Conservation (phyloP, 2,329 filamentous ascomycete species). For the Elsinoe batatas region DNA sequence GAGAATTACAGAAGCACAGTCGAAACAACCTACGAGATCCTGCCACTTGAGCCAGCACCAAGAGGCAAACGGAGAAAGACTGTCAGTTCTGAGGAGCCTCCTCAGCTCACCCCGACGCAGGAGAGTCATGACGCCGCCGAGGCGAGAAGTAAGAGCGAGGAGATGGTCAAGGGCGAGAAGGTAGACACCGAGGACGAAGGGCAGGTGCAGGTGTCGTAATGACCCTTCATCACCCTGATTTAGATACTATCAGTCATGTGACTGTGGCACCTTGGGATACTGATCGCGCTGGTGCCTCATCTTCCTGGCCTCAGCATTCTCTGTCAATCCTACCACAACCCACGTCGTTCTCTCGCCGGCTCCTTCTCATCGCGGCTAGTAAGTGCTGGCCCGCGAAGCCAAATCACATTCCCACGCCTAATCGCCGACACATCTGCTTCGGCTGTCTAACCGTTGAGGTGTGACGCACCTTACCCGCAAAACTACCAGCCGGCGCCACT, state of each 20-base stretch:
- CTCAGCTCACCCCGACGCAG: background rate
- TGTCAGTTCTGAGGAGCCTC: conserved; percentile 19
- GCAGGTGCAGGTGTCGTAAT: conserved; percentile 14
- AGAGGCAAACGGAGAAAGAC: conserved; percentile 86
- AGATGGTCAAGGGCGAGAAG: conserved; percentile 16
- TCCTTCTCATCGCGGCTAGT: too few species aligned
- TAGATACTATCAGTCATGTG: too few species aligned
- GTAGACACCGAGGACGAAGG: conserved; percentile 19
- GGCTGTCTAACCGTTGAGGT: background rate
- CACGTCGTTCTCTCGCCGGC: too few species aligned
- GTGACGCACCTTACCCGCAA: background rate
- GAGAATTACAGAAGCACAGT: conserved; percentile 93
- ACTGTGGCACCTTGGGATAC: too few species aligned
- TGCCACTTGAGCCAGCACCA: conserved; percentile 71
- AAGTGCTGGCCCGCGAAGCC: too few species aligned
- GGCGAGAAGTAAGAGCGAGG: background rate
- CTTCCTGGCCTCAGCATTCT: too few species aligned
- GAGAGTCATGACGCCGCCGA: conserved; percentile 16
- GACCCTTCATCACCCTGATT: too few species aligned
- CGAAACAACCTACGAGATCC: conserved; percentile 50
- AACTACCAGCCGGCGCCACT: background rate
- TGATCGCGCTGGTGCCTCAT: too few species aligned
- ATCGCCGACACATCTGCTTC: background rate
- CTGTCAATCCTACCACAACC: too few species aligned
- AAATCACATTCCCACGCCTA: too few species aligned